phyloP scores from a whole-genome alignment of 768 basidiomycete genomes.

The Amanita brunnescens region DNA sequence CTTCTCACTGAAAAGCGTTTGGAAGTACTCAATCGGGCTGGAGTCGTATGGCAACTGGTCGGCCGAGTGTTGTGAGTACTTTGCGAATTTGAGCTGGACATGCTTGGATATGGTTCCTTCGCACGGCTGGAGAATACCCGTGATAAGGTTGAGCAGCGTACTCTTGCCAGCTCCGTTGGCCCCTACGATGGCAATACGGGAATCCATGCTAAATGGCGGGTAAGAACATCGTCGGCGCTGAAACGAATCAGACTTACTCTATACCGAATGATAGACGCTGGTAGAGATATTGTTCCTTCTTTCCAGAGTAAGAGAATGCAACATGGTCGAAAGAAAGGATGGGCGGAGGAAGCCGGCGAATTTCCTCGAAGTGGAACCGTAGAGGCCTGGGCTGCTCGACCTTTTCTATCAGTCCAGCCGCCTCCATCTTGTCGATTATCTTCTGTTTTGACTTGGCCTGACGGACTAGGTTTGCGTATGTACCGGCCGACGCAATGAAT shows the following conservation, averaged over 20 bases:
- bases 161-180: slow-evolving; percentile 92
- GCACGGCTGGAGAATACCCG: slow-evolving; percentile 64
- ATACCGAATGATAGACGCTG: slow-evolving; percentile 71
- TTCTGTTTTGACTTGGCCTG: slow-evolving; percentile 99
- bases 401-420: slow-evolving; percentile 92
- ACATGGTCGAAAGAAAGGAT: slow-evolving; percentile 95
- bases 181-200: slow-evolving; percentile 85
- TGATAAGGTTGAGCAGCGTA: slow-evolving; percentile 87
- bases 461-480: slow-evolving; percentile 96
- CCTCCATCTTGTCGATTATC: slow-evolving; percentile 99
- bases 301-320: slow-evolving; percentile 93
- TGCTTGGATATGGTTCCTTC: slow-evolving; percentile 90
- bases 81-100: slow-evolving; percentile 84
- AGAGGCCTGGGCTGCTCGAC: slow-evolving; percentile 67
- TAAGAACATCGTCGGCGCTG: slow-evolving; percentile 19
- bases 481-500: slow-evolving; percentile 99
- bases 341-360: slow-evolving; percentile 88
- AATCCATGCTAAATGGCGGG: slow-evolving; percentile 81
- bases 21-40: slow-evolving; percentile 92
- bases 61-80: slow-evolving; percentile 98
- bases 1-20: slow-evolving; percentile 65
- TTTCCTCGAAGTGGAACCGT: slow-evolving; percentile 90
- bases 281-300: slow-evolving; percentile 83
- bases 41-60: slow-evolving; percentile 96
- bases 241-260: slow-evolving; percentile 41